Conservation (phyloP, 2,329 filamentous ascomycete species). For the Alternaria incomplexa region DNA sequence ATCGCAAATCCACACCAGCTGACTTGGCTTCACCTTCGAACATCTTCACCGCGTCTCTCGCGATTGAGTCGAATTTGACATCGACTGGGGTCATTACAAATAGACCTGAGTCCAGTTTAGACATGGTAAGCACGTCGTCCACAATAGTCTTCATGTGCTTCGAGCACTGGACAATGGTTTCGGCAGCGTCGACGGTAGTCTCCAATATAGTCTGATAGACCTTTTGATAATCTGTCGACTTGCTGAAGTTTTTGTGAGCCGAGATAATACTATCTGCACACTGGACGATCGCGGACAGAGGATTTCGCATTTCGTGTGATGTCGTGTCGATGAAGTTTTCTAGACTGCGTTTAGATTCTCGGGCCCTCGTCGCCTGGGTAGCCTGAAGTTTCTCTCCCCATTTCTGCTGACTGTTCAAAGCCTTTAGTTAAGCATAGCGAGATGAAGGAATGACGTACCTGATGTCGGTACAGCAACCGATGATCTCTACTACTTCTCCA, state of each 20-base stretch:
- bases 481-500: slow-evolving; percentile 36
- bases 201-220: slow-evolving; percentile 23
- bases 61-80: slow-evolving; percentile 43
- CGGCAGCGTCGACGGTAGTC: slow-evolving; percentile 41
- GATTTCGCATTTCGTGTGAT: slow-evolving; percentile 53
- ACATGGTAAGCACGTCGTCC: slow-evolving; percentile 41
- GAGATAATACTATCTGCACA: slow-evolving; percentile 47
- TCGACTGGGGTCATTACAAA: slow-evolving; percentile 51
- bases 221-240: slow-evolving; percentile 8
- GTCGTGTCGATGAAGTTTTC: slow-evolving; percentile 46
- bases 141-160: slow-evolving; percentile 56
- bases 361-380: slow-evolving; percentile 27
- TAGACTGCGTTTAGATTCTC: slow-evolving; percentile 24
- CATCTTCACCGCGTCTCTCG: slow-evolving; percentile 46
- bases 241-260: slow-evolving; percentile 8
- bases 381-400: slow-evolving; percentile 44
- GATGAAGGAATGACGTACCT: slow-evolving; percentile 7
- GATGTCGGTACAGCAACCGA: slow-evolving; percentile 48
- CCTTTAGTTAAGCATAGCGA: not conserved
- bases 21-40: slow-evolving; percentile 44
- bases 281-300: slow-evolving; percentile 51
- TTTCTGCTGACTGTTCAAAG: slow-evolving; percentile 35
- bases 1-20: slow-evolving; percentile 34
- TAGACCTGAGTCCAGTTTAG: slow-evolving; percentile 53
- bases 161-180: slow-evolving; percentile 53